phyloP scores from a whole-genome alignment of 306 rosid species.

The Alnus rubra region DNA sequence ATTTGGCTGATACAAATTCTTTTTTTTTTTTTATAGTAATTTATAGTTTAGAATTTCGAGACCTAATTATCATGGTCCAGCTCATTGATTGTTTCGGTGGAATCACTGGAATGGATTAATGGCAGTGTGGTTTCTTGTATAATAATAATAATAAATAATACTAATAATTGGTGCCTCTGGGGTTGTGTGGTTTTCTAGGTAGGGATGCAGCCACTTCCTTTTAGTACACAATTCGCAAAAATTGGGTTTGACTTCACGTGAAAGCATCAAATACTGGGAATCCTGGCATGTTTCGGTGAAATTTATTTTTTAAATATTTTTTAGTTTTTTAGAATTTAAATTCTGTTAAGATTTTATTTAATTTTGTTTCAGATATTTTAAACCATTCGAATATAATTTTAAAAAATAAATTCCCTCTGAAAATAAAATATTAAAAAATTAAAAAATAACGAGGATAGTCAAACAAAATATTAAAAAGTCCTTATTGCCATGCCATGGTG shows the following conservation, averaged over 20 bases:
- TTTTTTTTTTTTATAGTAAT: neutral
- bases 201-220: neutral
- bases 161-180: neutral
- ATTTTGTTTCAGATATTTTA: too few relatives aligned
- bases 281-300: too few relatives aligned
- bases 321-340: too few relatives aligned
- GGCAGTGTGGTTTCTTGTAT: neutral
- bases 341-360: too few relatives aligned
- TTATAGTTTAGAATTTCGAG: neutral
- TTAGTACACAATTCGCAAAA: neutral
- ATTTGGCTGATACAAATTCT: neutral
- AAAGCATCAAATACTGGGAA: neutral
- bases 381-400: too few relatives aligned
- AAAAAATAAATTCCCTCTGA: too few relatives aligned
- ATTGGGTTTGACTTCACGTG: conserved; percentile 10
- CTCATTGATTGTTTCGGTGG: neutral
- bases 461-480: too few relatives aligned
- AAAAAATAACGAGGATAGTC: too few relatives aligned
- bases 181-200: neutral
- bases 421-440: too few relatives aligned
- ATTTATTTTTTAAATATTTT: too few relatives aligned
- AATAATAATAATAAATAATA: too few relatives aligned
- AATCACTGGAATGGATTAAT: neutral
- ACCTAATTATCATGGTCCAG: neutral
- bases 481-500: too few relatives aligned